These are phyloP conservation scores for Pistacia atlantica DNA, from an alignment of 345 rosid species.

Conservation along the genomic window DNA sequence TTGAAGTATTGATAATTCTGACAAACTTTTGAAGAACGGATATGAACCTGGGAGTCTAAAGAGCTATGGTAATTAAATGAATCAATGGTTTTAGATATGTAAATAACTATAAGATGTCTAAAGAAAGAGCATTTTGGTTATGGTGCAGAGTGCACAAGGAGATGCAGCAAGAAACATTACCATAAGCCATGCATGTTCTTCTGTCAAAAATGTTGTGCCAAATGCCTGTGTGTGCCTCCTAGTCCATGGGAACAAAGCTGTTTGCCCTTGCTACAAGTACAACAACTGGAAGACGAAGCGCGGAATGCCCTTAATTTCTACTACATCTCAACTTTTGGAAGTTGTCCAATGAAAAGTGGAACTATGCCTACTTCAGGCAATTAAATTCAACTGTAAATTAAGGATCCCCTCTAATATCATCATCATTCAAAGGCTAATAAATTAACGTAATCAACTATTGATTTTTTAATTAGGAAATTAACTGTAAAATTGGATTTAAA, in stretches of 20 bases:
- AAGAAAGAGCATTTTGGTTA: no score
- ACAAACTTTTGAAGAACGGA: conserved; percentile 21
- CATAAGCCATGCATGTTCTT: conserved; percentile 75
- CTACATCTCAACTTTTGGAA: background rate
- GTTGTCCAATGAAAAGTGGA: no score
- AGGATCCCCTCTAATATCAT: no score
- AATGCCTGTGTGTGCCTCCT: conserved; percentile 83
- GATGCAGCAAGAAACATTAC: conserved; percentile 69
- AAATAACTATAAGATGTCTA: background rate
- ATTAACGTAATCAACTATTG: no score
- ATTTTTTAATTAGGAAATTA: no score
- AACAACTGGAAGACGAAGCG: conserved; percentile 67
- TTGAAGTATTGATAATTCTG: background rate
- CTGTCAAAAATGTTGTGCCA: conserved; percentile 73
- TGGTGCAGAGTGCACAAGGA: conserved; percentile 56
- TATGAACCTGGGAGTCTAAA: conserved; percentile 54
- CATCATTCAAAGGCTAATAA: no score
- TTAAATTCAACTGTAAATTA: no score
- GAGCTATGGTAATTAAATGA: conserved; percentile 45
- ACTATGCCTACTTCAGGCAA: no score
- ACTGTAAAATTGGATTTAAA: no score
- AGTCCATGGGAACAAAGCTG: conserved; percentile 66
- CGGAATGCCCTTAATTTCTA: conserved; percentile 63
- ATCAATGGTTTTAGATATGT: background rate
- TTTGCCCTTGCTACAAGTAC: conserved; percentile 67